Percentiles rank a stretch among this genome's conserved stretches.
phyloP scores from a whole-genome alignment of 306 rosid species.

The Mimosa pudica region DNA sequence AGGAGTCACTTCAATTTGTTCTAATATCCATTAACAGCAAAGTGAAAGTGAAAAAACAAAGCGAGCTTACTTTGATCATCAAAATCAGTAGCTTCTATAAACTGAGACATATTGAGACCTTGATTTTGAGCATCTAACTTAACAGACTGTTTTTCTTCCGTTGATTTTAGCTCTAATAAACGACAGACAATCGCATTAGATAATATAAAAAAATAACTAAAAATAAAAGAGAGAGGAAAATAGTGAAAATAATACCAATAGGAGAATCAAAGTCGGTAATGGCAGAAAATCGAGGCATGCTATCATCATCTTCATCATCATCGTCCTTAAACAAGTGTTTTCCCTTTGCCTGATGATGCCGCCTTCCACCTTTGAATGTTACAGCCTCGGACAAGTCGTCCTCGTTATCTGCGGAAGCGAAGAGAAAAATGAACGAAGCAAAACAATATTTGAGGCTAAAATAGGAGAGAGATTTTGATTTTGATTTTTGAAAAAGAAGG shows the following conservation, averaged over 20 bases:
- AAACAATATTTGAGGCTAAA: neutral
- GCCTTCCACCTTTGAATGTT: neutral
- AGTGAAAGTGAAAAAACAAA: neutral
- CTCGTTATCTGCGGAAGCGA: slow-evolving; percentile 20
- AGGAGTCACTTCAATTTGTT: neutral
- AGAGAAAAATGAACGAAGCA: neutral
- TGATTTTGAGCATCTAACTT: neutral
- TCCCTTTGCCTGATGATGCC: neutral
- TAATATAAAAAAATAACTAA: neutral
- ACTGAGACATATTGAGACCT: slow-evolving; percentile 17
- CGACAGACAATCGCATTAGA: neutral
- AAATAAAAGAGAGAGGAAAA: neutral
- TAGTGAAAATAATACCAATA: slow-evolving; percentile 32
- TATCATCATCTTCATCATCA: neutral
- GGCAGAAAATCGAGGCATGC: slow-evolving; percentile 55
- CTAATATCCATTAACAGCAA: neutral
- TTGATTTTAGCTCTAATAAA: neutral
- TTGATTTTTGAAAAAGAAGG: neutral
- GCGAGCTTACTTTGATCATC: neutral
- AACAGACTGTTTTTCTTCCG: neutral
- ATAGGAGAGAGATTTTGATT: neutral
- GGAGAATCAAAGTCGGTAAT: slow-evolving; percentile 60
- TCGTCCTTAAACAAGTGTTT: slow-evolving; percentile 7
- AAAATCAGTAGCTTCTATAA: slow-evolving; percentile 26
- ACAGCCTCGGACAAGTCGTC: neutral